Percentiles rank a stretch among this genome's conserved stretches.
These are phyloP conservation scores for Pseudonitzschia pungens DNA, from an alignment of 108 stramenopile genomes.

Conservation along the genomic window DNA sequence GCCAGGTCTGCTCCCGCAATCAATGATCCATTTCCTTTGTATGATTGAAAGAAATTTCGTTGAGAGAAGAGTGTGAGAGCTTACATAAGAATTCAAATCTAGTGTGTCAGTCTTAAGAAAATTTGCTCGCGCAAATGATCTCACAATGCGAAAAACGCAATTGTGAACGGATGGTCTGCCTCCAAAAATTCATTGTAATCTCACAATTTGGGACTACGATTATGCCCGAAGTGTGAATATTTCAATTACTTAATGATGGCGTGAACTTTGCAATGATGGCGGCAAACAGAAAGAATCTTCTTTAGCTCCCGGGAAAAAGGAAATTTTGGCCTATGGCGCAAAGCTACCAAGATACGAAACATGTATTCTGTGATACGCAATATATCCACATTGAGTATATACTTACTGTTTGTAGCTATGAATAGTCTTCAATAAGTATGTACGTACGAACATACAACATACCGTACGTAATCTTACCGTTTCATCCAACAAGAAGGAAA, in stretches of 20 bases:
- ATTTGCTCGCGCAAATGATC: background rate
- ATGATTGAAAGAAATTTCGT: background rate
- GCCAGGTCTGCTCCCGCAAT: background rate
- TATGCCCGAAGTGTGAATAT: background rate
- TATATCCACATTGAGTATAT: too few relatives aligned
- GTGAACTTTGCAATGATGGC: background rate
- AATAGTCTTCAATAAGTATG: too few relatives aligned
- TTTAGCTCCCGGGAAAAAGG: background rate
- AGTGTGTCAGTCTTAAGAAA: background rate
- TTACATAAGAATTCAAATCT: background rate
- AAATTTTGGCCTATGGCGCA: background rate
- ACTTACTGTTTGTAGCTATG: too few relatives aligned
- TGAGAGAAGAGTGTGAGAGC: background rate
- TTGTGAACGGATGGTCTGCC: background rate
- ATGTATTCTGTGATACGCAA: too few relatives aligned
- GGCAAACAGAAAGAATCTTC: background rate
- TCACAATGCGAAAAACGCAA: background rate
- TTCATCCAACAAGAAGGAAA: too few relatives aligned
- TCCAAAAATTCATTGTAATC: background rate
- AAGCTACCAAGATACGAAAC: background rate
- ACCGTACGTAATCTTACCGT: too few relatives aligned
- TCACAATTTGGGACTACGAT: background rate
- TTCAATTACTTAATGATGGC: background rate
- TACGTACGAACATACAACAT: too few relatives aligned
- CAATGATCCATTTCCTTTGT: background rate